A percentile compares a stretch with the other conserved stretches of the same genome.
These are phyloP conservation scores for Trametes villosa DNA, from an alignment of 768 basidiomycete genomes.

Conservation along the genomic window DNA sequence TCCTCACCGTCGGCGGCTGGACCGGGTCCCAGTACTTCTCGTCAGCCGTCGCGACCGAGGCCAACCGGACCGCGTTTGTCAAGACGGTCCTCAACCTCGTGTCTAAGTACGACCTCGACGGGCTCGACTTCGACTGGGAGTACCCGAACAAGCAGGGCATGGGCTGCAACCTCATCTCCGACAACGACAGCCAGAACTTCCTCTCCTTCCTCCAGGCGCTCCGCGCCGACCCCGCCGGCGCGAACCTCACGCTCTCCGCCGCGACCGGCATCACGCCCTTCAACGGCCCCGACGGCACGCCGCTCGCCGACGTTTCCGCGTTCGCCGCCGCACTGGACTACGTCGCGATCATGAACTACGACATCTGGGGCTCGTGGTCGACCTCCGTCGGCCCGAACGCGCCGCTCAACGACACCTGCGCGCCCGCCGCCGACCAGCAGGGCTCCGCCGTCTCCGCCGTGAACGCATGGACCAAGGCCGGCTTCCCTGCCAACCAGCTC, in stretches of 20 bases:
- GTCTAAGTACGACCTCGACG: slow-evolving; percentile 55
- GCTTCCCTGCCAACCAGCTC: slow-evolving; percentile 76
- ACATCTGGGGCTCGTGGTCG: slow-evolving; percentile 56
- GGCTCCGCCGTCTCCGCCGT: slow-evolving; percentile 85
- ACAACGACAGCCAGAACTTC: slow-evolving; percentile 74
- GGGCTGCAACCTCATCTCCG: slow-evolving; percentile 64
- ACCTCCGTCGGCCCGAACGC: slow-evolving; percentile 80
- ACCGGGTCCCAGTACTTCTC: slow-evolving; percentile 67
- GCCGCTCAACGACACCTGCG: slow-evolving; percentile 81
- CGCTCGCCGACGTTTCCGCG: slow-evolving; percentile 67
- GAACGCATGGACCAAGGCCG: slow-evolving; percentile 74
- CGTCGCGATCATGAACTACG: slow-evolving; percentile 73
- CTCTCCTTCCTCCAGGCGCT: slow-evolving; percentile 75
- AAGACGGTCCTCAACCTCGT: slow-evolving; percentile 56
- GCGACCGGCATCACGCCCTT: slow-evolving; percentile 56
- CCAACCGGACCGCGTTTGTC: slow-evolving; percentile 67
- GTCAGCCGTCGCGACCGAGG: slow-evolving; percentile 54
- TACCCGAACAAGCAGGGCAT: slow-evolving; percentile 72
- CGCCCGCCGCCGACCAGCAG: slow-evolving; percentile 54
- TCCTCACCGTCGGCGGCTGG: slow-evolving; percentile 74
- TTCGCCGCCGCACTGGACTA: slow-evolving; percentile 75
- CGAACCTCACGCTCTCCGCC: slow-evolving; percentile 60
- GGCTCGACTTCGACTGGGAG: slow-evolving; percentile 74
- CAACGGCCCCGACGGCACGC: slow-evolving; percentile 51
- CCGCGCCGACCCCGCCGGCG: slow-evolving; percentile 52